phyloP scores from a whole-genome alignment of 1,284 basidiomycete genomes.

The Ceratobasidium sp. region DNA sequence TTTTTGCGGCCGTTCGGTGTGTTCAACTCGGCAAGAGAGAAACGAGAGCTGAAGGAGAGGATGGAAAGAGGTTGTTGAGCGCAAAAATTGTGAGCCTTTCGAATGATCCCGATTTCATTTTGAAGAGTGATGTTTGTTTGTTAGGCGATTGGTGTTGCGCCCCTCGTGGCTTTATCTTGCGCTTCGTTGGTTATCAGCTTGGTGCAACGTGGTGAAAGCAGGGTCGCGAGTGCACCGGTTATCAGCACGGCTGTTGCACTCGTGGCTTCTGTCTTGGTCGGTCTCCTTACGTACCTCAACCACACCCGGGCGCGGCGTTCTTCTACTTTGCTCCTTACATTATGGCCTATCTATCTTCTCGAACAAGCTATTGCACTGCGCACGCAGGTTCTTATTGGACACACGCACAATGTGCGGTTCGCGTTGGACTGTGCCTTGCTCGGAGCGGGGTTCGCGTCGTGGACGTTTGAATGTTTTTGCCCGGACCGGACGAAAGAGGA shows the following conservation, averaged over 20 bases:
- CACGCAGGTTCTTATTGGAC: constrained; percentile 61
- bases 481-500: constrained; percentile 66
- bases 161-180: constrained; percentile 62
- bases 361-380: constrained; percentile 72
- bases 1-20: constrained; percentile 61
- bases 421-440: constrained; percentile 65
- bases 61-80: constrained; percentile 65
- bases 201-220: constrained; percentile 50
- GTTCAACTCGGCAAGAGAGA: constrained; percentile 55
- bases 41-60: constrained; percentile 51
- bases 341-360: constrained; percentile 82
- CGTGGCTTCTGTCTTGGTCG: constrained; percentile 69
- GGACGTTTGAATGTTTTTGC: constrained; percentile 78
- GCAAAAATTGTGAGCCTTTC: constrained; percentile 72
- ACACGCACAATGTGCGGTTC: constrained; percentile 58
- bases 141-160: constrained; percentile 62
- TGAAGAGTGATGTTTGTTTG: constrained; percentile 4
- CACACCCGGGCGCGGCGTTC: constrained; percentile 84
- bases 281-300: constrained; percentile 67
- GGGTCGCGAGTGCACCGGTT: constrained; percentile 50
- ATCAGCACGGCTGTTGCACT: constrained; percentile 63
- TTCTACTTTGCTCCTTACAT: constrained; percentile 82
- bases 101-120: constrained; percentile 3
- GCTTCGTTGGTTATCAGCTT: constrained; percentile 59
- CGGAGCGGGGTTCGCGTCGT: constrained; percentile 69